A percentile compares a stretch with the other conserved stretches of the same genome.
Conservation (phyloP, 2,329 filamentous ascomycete genomes). For the Teratosphaeria gauchensis region DNA sequence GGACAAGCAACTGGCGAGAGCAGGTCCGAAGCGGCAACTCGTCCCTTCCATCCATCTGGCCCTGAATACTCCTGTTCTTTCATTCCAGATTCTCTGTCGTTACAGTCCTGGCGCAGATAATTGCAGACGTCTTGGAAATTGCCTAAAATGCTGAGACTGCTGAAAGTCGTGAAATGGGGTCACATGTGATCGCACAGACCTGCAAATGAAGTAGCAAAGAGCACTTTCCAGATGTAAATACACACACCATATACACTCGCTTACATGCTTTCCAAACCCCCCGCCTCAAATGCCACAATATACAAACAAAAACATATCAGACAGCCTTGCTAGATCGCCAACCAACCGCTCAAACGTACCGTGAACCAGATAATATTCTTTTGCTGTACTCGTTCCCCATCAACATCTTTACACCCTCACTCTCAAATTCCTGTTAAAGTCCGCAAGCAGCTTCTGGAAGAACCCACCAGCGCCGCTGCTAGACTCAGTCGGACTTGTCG, state of each 20-base stretch:
- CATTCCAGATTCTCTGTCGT: too few species aligned
- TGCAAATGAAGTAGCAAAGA: too few species aligned
- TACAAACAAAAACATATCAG: neutral
- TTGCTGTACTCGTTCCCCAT: neutral
- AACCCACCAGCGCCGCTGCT: neutral
- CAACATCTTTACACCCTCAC: slow-evolving; percentile 1
- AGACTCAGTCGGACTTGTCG: neutral
- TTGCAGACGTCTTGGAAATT: too few species aligned
- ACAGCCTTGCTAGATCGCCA: neutral
- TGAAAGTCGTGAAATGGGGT: too few species aligned
- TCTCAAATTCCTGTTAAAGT: slow-evolving; percentile 5
- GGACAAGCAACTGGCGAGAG: too few species aligned
- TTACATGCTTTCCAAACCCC: neutral
- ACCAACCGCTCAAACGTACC: neutral
- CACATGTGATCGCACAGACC: too few species aligned
- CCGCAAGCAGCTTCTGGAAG: neutral
- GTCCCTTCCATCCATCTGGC: too few species aligned
- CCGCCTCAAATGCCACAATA: neutral
- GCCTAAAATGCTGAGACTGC: too few species aligned
- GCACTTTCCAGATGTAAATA: neutral
- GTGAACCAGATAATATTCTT: neutral
- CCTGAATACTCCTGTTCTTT: too few species aligned
- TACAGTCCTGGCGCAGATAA: too few species aligned
- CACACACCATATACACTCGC: neutral
- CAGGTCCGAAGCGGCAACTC: too few species aligned